phyloP scores from a whole-genome alignment of 73 alveolate genomes.

The Loxodes magnus region DNA sequence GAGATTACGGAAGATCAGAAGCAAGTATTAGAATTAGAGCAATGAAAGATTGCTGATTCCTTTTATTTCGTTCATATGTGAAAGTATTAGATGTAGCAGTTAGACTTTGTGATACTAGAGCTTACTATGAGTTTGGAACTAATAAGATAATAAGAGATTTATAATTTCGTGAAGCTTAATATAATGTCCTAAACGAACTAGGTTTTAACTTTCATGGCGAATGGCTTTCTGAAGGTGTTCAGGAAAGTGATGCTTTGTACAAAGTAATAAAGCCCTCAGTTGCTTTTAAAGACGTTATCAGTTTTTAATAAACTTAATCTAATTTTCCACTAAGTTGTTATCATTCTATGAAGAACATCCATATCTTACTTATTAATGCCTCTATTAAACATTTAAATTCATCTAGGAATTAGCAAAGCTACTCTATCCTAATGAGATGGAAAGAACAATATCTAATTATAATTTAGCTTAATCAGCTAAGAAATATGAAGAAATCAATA shows the following conservation, averaged over 20 bases:
- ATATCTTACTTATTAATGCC: too few relatives aligned
- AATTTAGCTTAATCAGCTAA: too few relatives aligned
- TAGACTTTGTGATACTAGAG: conserved; percentile 93
- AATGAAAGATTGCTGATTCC: conserved; percentile 95
- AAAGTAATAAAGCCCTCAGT: conserved; percentile 40
- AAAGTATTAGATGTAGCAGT: conserved; percentile 95
- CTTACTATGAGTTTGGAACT: conserved; percentile 74
- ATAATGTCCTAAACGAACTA: conserved; percentile 55
- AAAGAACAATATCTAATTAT: too few relatives aligned
- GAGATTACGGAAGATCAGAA: conserved; percentile 81
- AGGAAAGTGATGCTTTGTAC: conserved; percentile 71
- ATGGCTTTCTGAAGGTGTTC: conserved; percentile 70
- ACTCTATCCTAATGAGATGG: too few relatives aligned
- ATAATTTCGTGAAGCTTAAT: conserved; percentile 68
- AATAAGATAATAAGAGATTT: conserved; percentile 69
- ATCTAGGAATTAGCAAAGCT: too few relatives aligned
- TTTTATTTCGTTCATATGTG: conserved; percentile 78
- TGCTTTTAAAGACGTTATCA: conserved; percentile 41
- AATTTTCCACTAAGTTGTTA: too few relatives aligned
- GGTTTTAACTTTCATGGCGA: conserved; percentile 62
- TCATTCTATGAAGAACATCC: too few relatives aligned
- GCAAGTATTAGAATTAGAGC: conserved; percentile 85
- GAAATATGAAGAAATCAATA: too few relatives aligned
- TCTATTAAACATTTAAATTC: too few relatives aligned
- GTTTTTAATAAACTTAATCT: too few relatives aligned